A percentile compares a stretch with the other conserved stretches of the same genome.
These are phyloP conservation scores for Nannochloropsis gaditana DNA, from an alignment of 108 stramenopile species.

Conservation along the genomic window DNA sequence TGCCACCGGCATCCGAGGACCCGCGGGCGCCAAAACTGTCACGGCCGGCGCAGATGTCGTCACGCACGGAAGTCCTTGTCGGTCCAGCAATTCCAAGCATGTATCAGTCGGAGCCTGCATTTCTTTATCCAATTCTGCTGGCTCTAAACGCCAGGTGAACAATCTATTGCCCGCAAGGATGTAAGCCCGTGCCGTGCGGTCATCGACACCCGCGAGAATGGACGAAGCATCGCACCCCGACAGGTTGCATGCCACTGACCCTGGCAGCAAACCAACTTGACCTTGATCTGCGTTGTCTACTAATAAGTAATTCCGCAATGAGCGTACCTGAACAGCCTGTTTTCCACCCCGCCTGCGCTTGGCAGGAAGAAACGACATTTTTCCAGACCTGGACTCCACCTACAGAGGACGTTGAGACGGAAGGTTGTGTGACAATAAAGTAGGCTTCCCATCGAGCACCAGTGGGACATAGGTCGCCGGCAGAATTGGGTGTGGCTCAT, in stretches of 20 bases:
- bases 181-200: slow-evolving; percentile 1
- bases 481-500: too few relatives aligned
- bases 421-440: too few relatives aligned
- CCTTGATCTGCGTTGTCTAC: not conserved
- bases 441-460: too few relatives aligned
- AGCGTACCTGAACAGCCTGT: not conserved
- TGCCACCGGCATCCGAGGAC: not conserved
- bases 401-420: too few relatives aligned
- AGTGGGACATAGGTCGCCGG: too few relatives aligned
- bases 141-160: not conserved
- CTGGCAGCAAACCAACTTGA: slow-evolving; percentile 3
- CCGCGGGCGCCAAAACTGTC: not conserved
- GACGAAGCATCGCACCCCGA: not conserved
- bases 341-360: slow-evolving; percentile 9
- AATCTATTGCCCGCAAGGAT: not conserved
- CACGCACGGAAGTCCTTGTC: not conserved
- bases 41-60: not conserved
- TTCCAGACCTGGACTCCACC: too few relatives aligned
- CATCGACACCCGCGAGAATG: not conserved
- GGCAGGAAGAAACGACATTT: not conserved
- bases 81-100: slow-evolving; percentile 5
- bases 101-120: not conserved
- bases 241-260: not conserved
- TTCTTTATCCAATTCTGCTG: not conserved
- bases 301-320: not conserved